Percentiles rank a stretch among this genome's conserved stretches.
Evolutionary conservation across 2,329 filamentous ascomycete genomes (phyloP).

Genomic region (Diaporthe nobilis): DNA sequence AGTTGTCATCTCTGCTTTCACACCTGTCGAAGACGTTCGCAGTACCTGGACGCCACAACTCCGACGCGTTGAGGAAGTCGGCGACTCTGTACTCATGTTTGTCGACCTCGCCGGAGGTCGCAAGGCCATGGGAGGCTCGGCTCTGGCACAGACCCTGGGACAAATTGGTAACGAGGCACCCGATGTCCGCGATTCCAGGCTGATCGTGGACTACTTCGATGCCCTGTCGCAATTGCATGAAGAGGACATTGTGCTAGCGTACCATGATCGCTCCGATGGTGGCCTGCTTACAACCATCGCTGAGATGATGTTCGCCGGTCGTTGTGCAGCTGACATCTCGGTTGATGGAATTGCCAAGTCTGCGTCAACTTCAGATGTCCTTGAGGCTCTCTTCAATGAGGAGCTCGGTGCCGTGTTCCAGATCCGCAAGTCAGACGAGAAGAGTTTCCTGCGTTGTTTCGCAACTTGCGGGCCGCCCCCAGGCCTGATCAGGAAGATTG

Average conservation of each 20-base stretch:
- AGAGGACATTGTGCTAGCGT: constrained; percentile 81
- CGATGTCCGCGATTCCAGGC: constrained; percentile 85
- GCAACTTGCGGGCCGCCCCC: constrained; percentile 88
- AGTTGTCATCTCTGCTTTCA: constrained; percentile 91
- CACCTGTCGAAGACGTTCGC: constrained; percentile 83
- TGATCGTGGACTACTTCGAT: constrained; percentile 92
- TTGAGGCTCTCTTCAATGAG: constrained; percentile 93
- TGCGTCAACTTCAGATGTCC: constrained; percentile 72
- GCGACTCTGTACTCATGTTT: constrained; percentile 89
- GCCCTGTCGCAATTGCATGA: constrained; percentile 78
- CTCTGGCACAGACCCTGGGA: constrained; percentile 89
- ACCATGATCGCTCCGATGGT: constrained; percentile 95
- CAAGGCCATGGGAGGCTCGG: constrained; percentile 89
- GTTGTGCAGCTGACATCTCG: constrained; percentile 88
- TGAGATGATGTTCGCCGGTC: constrained; percentile 98
- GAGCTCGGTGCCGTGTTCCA: constrained; percentile 98
- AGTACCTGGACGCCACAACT: constrained; percentile 96
- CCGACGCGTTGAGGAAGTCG: constrained; percentile 85
- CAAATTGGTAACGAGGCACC: constrained; percentile 88
- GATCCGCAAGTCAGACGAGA: constrained; percentile 86
- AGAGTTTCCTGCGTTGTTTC: constrained; percentile 89
- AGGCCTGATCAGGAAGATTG: constrained; percentile 87
- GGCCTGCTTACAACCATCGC: constrained; percentile 90
- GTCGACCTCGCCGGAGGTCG: constrained; percentile 89
- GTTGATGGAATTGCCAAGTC: constrained; percentile 80